Conservation (phyloP, 2,329 filamentous ascomycete genomes). For the Decorospora gaudefroyi region DNA sequence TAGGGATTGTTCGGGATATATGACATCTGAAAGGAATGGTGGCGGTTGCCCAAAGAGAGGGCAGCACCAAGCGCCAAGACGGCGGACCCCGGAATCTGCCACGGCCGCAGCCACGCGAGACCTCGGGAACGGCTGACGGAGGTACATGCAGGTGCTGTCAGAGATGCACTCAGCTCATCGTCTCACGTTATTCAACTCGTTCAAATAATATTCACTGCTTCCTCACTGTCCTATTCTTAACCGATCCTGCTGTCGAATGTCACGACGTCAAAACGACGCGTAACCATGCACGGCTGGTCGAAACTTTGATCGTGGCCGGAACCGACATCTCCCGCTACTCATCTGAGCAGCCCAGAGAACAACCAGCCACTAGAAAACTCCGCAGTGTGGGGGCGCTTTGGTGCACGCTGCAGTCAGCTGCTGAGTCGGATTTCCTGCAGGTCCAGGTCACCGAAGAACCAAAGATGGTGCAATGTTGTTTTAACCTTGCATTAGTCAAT, state of each 20-base stretch:
- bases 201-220: no score
- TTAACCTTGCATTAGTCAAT: background rate
- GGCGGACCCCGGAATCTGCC: conserved; percentile 7
- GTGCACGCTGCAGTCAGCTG: no score
- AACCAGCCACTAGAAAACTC: no score
- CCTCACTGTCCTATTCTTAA: background rate
- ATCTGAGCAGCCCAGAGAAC: background rate
- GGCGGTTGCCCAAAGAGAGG: conserved; percentile 21
- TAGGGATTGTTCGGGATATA: conserved; percentile 17
- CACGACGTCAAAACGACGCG: background rate
- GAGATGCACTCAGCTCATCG: no score
- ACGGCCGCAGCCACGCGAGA: conserved; percentile 15
- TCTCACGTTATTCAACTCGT: no score
- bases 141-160: background rate
- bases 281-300: conserved; percentile 10
- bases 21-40: conserved; percentile 20
- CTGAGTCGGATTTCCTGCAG: no score
- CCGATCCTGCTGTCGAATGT: background rate
- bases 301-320: background rate
- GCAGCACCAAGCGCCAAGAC: conserved; percentile 25
- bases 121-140: conserved; percentile 11
- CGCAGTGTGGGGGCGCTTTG: no score
- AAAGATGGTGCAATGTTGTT: background rate
- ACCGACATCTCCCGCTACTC: conserved; percentile 14
- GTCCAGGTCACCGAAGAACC: no score